These are phyloP conservation scores for Paradendryphiella salina DNA, from an alignment of 2,329 filamentous ascomycete species.

Conservation along the genomic window DNA sequence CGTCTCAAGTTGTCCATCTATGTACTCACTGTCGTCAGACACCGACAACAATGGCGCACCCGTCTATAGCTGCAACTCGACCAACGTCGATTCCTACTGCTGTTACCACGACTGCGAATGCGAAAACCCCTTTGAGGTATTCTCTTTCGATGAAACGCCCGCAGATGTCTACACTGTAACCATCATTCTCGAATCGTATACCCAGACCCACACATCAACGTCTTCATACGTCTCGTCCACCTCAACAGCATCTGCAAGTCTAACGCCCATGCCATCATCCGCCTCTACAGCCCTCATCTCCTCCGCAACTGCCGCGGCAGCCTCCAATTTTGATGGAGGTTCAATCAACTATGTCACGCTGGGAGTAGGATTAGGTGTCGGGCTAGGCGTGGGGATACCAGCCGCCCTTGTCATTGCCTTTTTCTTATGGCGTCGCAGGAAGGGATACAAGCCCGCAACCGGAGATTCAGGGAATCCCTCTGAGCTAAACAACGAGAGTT, in stretches of 20 bases:
- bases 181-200: conserved; percentile 32
- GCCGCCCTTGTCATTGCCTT: background rate
- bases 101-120: conserved; percentile 36
- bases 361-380: conserved; percentile 1
- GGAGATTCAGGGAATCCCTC: background rate
- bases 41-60: conserved; percentile 28
- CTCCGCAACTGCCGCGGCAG: conserved; percentile 1
- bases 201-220: conserved; percentile 23
- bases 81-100: conserved; percentile 31
- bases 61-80: conserved; percentile 34
- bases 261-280: background rate
- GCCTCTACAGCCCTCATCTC: background rate
- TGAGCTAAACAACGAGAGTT: background rate
- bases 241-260: background rate
- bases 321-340: background rate
- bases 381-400: conserved; percentile 1
- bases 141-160: conserved; percentile 19
- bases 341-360: conserved; percentile 3
- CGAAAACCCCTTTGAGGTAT: conserved; percentile 24
- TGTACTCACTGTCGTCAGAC: conserved; percentile 16
- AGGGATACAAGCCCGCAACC: background rate
- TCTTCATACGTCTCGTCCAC: conserved; percentile 3
- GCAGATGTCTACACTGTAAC: conserved; percentile 31
- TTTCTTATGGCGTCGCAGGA: conserved; percentile 5
- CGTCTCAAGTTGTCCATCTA: background rate